Evolutionary conservation across 495 filamentous ascomycete species (phyloP).

Genomic region (Diplogelasinospora grovesii): DNA sequence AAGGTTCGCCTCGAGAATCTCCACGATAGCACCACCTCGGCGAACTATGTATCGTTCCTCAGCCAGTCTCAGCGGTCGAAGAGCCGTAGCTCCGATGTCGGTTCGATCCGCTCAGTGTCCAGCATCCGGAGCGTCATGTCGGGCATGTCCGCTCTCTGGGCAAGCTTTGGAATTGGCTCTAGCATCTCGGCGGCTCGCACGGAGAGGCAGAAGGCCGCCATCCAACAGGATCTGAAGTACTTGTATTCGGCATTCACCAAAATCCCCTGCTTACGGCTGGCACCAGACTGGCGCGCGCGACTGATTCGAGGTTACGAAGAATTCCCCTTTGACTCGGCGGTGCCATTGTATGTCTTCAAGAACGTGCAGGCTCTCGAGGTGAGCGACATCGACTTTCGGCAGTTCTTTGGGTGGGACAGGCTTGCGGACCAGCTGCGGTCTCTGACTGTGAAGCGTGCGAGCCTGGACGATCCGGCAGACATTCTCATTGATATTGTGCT

Average conservation of each 20-base stretch:
- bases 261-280: constrained; percentile 81
- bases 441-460: constrained; percentile 79
- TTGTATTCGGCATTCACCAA: constrained; percentile 98
- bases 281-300: constrained; percentile 82
- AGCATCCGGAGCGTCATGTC: constrained; percentile 98
- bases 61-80: constrained; percentile 68
- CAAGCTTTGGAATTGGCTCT: constrained; percentile 70
- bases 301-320: constrained; percentile 92
- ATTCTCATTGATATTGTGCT: constrained; percentile 86
- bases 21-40: constrained; percentile 74
- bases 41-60: constrained; percentile 95
- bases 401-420: constrained; percentile 95
- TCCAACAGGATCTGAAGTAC: constrained; percentile 85
- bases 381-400: constrained; percentile 88
- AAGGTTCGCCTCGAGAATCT: constrained; percentile 92
- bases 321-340: constrained; percentile 97
- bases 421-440: constrained; percentile 86
- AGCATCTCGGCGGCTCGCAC: constrained; percentile 69
- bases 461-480: constrained; percentile 84
- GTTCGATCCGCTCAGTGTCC: constrained; percentile 89
- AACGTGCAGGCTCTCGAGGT: constrained; percentile 91
- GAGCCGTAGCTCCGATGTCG: constrained; percentile 70
- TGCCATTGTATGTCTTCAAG: constrained; percentile 91
- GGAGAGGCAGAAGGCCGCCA: constrained; percentile 78
- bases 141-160: constrained; percentile 87